Conservation (phyloP, 2,329 filamentous ascomycete genomes). For the Periconia sp. region DNA sequence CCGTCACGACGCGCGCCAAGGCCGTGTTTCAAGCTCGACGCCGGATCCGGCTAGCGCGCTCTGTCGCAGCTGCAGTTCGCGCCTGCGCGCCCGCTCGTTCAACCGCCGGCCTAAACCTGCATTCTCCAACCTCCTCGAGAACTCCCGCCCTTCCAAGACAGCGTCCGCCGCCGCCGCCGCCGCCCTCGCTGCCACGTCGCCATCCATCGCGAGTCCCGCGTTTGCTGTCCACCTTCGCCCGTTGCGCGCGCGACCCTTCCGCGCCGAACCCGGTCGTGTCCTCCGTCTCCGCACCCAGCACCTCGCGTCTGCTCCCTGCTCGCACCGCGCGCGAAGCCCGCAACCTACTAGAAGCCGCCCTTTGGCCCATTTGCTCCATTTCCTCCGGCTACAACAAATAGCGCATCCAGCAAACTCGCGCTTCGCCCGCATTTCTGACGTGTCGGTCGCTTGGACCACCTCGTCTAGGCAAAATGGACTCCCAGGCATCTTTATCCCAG, state of each 20-base stretch:
- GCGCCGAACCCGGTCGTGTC: conserved; percentile 14
- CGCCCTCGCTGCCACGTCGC: conserved; percentile 17
- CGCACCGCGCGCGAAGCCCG: conserved; percentile 6
- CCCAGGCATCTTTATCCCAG: conserved; percentile 31
- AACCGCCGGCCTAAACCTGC: no score
- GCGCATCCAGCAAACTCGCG: conserved; percentile 13
- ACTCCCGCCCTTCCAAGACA: conserved; percentile 1
- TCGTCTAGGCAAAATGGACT: conserved; percentile 37
- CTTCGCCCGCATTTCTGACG: conserved; percentile 27
- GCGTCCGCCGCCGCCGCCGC: conserved; percentile 5
- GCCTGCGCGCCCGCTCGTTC: no score
- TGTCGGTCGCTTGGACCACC: conserved; percentile 24
- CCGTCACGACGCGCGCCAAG: no score
- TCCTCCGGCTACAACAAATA: no score
- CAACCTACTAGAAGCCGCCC: conserved; percentile 11
- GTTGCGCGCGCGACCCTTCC: conserved; percentile 19
- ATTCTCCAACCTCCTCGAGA: conserved; percentile 2
- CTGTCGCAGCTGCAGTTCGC: no score
- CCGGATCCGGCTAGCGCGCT: no score
- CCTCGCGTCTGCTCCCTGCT: conserved; percentile 16
- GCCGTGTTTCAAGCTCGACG: no score
- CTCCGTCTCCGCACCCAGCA: conserved; percentile 14
- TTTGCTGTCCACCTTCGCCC: conserved; percentile 12
- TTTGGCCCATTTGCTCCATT: conserved; percentile 9
- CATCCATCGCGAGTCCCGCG: conserved; percentile 2